Conservation (phyloP, 108 stramenopile species). For the Cyclotella kingstonii region DNA sequence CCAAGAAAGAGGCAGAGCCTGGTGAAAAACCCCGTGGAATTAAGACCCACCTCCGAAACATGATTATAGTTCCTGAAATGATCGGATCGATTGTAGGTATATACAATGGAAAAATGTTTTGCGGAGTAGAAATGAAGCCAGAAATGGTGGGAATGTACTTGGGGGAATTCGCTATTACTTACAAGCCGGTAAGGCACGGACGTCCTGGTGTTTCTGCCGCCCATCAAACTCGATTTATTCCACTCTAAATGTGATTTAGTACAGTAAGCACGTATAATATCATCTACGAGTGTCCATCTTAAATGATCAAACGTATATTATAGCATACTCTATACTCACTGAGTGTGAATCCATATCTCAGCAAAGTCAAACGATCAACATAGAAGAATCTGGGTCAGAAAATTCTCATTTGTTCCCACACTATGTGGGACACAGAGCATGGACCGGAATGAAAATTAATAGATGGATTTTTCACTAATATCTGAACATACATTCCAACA, state of each 20-base stretch:
- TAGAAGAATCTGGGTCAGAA: too few relatives aligned
- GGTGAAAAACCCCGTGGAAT: constrained; percentile 98
- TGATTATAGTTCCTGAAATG: constrained; percentile 99
- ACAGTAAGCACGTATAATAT: too few relatives aligned
- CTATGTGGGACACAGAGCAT: constrained; percentile 64
- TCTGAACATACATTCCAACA: constrained; percentile 41
- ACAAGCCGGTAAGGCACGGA: constrained; percentile 97
- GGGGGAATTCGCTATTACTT: constrained; percentile 99
- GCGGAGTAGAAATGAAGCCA: constrained; percentile 99
- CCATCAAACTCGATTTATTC: constrained; percentile 98
- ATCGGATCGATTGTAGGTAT: constrained; percentile 98
- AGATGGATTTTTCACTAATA: constrained; percentile 32
- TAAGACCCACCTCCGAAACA: constrained; percentile 99
- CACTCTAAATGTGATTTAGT: constrained; percentile 74
- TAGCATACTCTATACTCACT: too few relatives aligned
- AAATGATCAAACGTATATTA: too few relatives aligned
- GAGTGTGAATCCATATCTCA: too few relatives aligned
- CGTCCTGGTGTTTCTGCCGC: constrained; percentile 99
- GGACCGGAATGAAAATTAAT: constrained; percentile 47
- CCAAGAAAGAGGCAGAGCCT: constrained; percentile 97
- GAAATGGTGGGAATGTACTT: constrained; percentile 99
- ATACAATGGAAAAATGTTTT: constrained; percentile 99
- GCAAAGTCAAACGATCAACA: too few relatives aligned
- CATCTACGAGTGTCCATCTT: too few relatives aligned
- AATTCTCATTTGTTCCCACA: constrained; percentile 59